Percentiles rank a stretch among this genome's conserved stretches.
These are phyloP conservation scores for Diplodia mutila DNA, from an alignment of 2,329 filamentous ascomycete species.

Conservation along the genomic window DNA sequence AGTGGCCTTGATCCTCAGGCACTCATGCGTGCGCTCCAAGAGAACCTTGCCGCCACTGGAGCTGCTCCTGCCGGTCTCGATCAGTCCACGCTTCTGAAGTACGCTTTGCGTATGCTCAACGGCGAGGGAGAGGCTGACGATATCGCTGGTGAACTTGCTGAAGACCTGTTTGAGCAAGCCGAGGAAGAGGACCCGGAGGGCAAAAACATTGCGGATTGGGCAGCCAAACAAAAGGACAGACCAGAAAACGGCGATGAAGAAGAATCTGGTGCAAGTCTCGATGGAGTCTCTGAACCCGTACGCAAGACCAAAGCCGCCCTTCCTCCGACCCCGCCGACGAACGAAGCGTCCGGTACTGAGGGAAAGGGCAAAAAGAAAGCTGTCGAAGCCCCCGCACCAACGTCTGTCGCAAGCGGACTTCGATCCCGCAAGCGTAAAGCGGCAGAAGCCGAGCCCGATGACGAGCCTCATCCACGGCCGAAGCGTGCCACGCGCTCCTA, in stretches of 20 bases:
- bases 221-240: slow-evolving; percentile 28
- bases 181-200: slow-evolving; percentile 29
- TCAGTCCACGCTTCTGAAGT: slow-evolving; percentile 47
- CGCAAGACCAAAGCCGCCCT: slow-evolving; percentile 20
- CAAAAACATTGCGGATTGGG: slow-evolving; percentile 16
- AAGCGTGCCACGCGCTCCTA: slow-evolving; percentile 38
- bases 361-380: slow-evolving; percentile 23
- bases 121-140: slow-evolving; percentile 37
- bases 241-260: slow-evolving; percentile 24
- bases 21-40: slow-evolving; percentile 34
- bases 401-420: neutral
- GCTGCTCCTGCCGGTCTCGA: slow-evolving; percentile 45
- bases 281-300: neutral
- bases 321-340: slow-evolving; percentile 11
- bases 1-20: slow-evolving; percentile 29
- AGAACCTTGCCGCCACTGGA: slow-evolving; percentile 39
- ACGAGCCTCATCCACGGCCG: slow-evolving; percentile 32
- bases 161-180: slow-evolving; percentile 44
- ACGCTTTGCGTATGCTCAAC: slow-evolving; percentile 50
- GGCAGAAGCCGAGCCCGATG: slow-evolving; percentile 31
- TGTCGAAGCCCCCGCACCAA: neutral
- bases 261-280: neutral
- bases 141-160: slow-evolving; percentile 48
- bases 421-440: slow-evolving; percentile 41
- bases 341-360: slow-evolving; percentile 8